Evolutionary conservation across 2,329 filamentous ascomycete species (phyloP).

Genomic region (Apiospora kogelbergensis): DNA sequence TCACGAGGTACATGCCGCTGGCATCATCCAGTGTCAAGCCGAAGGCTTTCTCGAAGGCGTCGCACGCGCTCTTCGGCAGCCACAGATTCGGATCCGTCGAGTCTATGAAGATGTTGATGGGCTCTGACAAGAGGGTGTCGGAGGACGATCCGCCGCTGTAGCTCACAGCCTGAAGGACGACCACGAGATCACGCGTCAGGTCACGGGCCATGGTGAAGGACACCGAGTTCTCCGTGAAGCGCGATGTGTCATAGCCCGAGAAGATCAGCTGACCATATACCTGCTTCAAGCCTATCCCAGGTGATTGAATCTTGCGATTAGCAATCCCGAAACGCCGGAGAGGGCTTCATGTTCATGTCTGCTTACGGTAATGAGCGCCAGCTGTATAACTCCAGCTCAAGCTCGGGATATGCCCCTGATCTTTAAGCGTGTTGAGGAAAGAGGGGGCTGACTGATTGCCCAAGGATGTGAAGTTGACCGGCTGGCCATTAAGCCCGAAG

Average conservation of each 20-base stretch:
- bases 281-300: constrained; percentile 32
- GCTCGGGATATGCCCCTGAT: constrained; percentile 37
- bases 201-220: constrained; percentile 37
- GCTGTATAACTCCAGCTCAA: constrained; percentile 44
- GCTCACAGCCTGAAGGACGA: constrained; percentile 38
- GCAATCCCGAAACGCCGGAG: background rate
- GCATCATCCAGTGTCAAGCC: constrained; percentile 28
- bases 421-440: constrained; percentile 37
- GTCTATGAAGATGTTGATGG: constrained; percentile 37
- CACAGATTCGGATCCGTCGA: constrained; percentile 37
- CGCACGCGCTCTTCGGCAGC: constrained; percentile 32
- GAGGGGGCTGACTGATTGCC: constrained; percentile 36
- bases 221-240: constrained; percentile 37
- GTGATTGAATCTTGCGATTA: background rate
- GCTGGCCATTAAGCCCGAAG: constrained; percentile 39
- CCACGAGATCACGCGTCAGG: constrained; percentile 35
- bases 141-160: constrained; percentile 33
- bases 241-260: constrained; percentile 40
- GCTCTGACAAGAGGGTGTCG: constrained; percentile 30
- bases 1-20: constrained; percentile 34
- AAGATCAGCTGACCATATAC: constrained; percentile 40
- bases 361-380: constrained; percentile 38
- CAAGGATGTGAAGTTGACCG: constrained; percentile 36
- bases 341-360: background rate
- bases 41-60: constrained; percentile 35